Conservation (phyloP, 2,329 filamentous ascomycete genomes). For the Endothia cerciana region DNA sequence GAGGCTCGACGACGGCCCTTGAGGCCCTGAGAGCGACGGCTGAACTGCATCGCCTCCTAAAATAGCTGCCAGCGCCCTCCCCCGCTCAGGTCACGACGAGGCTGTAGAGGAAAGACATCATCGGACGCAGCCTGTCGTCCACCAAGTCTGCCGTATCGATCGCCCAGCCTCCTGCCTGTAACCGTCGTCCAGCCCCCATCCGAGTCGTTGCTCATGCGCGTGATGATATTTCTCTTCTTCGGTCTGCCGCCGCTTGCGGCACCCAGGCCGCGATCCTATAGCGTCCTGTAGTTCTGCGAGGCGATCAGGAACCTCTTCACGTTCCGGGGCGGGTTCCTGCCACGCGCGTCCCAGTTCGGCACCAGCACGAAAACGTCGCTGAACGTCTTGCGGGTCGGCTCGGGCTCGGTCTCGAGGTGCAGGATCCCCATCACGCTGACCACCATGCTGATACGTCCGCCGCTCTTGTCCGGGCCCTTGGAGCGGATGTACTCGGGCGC, state of each 20-base stretch:
- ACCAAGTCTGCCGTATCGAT: neutral
- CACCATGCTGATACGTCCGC: conserved; percentile 69
- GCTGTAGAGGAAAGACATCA: conserved; percentile 7
- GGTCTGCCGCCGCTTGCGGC: neutral
- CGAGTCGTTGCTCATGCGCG: neutral
- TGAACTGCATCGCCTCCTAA: neutral
- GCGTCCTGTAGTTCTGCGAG: conserved; percentile 71
- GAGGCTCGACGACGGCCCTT: neutral
- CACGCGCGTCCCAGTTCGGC: conserved; percentile 69
- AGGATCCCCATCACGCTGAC: conserved; percentile 77
- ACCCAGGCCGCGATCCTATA: conserved; percentile 40
- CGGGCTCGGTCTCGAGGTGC: conserved; percentile 65
- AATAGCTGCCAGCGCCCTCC: conserved; percentile 2
- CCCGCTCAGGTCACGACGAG: neutral
- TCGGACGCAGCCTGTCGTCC: neutral
- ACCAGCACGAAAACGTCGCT: conserved; percentile 82
- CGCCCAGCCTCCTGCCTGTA: neutral
- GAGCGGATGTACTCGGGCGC: conserved; percentile 51
- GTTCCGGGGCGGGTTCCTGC: conserved; percentile 53
- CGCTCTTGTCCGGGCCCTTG: conserved; percentile 46
- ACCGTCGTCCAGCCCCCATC: neutral
- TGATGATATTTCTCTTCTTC: neutral
- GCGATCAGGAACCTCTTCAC: conserved; percentile 66
- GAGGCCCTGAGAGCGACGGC: neutral
- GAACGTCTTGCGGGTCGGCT: conserved; percentile 70